Conservation (phyloP, 1,284 basidiomycete species). For the Sporisorium iseilematis-ciliati region DNA sequence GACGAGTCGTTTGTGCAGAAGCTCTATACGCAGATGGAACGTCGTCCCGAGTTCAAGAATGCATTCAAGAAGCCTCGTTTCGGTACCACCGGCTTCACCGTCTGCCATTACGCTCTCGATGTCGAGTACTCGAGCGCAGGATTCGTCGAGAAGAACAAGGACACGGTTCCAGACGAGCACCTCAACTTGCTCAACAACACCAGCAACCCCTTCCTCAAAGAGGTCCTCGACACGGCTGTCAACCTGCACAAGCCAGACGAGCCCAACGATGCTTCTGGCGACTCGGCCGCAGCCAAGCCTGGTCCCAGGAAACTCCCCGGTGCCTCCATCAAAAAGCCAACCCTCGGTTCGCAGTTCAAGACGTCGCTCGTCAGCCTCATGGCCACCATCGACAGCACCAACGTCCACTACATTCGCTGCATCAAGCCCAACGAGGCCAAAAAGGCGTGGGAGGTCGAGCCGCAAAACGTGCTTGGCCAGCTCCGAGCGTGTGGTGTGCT, state of each 20-base stretch:
- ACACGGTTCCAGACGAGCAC: slow-evolving; percentile 98
- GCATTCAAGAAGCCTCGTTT: slow-evolving; percentile 99
- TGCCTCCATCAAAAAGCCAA: slow-evolving; percentile 85
- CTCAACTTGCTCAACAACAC: slow-evolving; percentile 86
- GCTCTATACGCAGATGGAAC: slow-evolving; percentile 83
- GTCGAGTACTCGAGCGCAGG: slow-evolving; percentile 98
- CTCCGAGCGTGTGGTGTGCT: slow-evolving; percentile 97
- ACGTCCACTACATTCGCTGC: slow-evolving; percentile 99
- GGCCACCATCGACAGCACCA: slow-evolving; percentile 96
- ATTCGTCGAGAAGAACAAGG: slow-evolving; percentile 98
- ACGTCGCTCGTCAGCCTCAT: slow-evolving; percentile 91
- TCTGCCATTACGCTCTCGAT: slow-evolving; percentile 97
- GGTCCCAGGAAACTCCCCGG: slow-evolving; percentile 71
- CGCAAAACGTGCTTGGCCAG: slow-evolving; percentile 94
- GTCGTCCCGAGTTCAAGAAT: slow-evolving; percentile 84
- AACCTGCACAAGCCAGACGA: slow-evolving; percentile 54
- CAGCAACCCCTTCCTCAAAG: slow-evolving; percentile 91
- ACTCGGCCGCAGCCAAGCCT: slow-evolving; percentile 37
- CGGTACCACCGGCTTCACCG: slow-evolving; percentile 95
- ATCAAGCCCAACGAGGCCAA: slow-evolving; percentile 99
- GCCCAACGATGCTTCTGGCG: slow-evolving; percentile 23
- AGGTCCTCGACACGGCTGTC: slow-evolving; percentile 80
- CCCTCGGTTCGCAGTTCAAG: slow-evolving; percentile 98
- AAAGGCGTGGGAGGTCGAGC: slow-evolving; percentile 94
- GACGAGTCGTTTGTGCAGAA: slow-evolving; percentile 95